Conservation (phyloP, 768 basidiomycete genomes). For the Sarcomyxa edulis region DNA sequence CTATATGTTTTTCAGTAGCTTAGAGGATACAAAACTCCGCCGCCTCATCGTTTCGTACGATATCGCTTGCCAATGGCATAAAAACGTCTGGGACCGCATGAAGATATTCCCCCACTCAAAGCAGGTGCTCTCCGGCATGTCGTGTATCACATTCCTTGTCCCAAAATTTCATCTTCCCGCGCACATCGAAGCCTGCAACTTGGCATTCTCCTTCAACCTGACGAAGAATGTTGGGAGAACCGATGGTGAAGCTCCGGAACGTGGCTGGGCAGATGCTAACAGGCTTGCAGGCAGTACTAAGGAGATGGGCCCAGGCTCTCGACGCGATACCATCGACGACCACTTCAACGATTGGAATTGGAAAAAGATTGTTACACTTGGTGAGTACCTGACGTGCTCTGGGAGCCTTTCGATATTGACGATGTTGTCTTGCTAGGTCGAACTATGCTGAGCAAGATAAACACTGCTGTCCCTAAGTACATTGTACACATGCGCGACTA, state of each 20-base stretch:
- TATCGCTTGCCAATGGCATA: conserved; percentile 18
- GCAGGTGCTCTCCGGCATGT: background rate
- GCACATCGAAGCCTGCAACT: conserved; percentile 18
- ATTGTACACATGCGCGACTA: background rate
- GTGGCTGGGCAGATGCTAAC: conserved; percentile 23
- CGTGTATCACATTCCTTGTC: conserved; percentile 11
- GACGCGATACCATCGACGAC: conserved; percentile 18
- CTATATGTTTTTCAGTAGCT: conserved; percentile 3
- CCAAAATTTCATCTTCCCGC: conserved; percentile 26
- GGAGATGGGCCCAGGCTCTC: conserved; percentile 21
- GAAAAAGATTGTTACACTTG: conserved; percentile 15
- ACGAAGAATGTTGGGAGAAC: conserved; percentile 16
- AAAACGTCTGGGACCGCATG: conserved; percentile 12
- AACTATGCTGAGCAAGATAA: background rate
- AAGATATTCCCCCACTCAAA: background rate
- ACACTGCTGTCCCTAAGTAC: background rate
- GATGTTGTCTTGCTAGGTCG: background rate
- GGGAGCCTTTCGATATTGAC: too few species aligned
- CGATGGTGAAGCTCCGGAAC: conserved; percentile 23
- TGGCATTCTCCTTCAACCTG: conserved; percentile 19
- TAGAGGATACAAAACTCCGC: background rate
- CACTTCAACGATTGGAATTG: conserved; percentile 20
- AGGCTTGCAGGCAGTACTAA: conserved; percentile 13
- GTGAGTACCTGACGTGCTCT: conserved; percentile 10
- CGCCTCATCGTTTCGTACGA: conserved; percentile 15